These are phyloP conservation scores for Xylariaceae sp. DNA, from an alignment of 2,329 filamentous ascomycete species.

Conservation along the genomic window DNA sequence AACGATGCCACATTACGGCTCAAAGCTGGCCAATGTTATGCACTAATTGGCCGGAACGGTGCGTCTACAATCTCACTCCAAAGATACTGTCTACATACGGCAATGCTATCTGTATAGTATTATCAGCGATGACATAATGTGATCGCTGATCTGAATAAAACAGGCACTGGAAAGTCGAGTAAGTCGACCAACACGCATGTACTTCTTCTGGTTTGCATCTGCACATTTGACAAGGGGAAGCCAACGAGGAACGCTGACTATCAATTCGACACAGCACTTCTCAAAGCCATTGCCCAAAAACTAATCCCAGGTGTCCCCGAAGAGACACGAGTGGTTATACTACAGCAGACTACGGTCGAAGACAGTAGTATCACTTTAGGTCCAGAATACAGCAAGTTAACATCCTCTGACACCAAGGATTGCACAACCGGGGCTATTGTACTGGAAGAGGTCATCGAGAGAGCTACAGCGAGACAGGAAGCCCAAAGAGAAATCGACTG, in stretches of 20 bases:
- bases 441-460: slow-evolving; percentile 66
- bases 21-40: slow-evolving; percentile 72
- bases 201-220: too few species aligned
- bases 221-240: background rate
- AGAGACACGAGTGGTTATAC: slow-evolving; percentile 61
- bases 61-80: too few species aligned
- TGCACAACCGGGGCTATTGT: slow-evolving; percentile 40
- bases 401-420: slow-evolving; percentile 4
- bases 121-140: too few species aligned
- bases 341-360: slow-evolving; percentile 63
- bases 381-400: slow-evolving; percentile 13
- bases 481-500: slow-evolving; percentile 60
- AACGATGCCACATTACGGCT: slow-evolving; percentile 67
- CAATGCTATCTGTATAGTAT: too few species aligned
- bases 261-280: slow-evolving; percentile 49
- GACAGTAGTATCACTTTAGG: slow-evolving; percentile 29
- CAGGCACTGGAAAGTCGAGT: slow-evolving; percentile 84
- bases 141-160: too few species aligned
- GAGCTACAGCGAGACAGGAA: slow-evolving; percentile 53
- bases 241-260: slow-evolving; percentile 1
- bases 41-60: slow-evolving; percentile 76
- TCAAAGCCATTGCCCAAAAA: slow-evolving; percentile 74
- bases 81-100: too few species aligned
- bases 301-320: slow-evolving; percentile 74
- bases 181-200: slow-evolving; percentile 28